Percentiles rank a stretch among this genome's conserved stretches.
Evolutionary conservation across 768 basidiomycete genomes (phyloP).

Genomic region (Suillus variegatus): DNA sequence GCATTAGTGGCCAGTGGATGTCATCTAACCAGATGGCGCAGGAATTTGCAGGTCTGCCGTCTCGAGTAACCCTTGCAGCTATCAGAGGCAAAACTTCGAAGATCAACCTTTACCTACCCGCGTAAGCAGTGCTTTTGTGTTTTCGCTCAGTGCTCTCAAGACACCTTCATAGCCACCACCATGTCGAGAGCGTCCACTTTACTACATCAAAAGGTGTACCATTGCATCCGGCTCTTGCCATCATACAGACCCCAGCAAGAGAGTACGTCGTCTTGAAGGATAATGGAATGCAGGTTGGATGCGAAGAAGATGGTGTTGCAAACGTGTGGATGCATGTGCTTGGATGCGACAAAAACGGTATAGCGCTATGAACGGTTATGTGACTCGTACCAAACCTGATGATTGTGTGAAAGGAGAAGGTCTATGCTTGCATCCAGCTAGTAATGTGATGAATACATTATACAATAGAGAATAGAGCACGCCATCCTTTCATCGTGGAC

Average conservation of each 20-base stretch:
- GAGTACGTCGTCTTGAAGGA: constrained; percentile 72
- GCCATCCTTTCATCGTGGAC: background rate
- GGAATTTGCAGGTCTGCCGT: constrained; percentile 57
- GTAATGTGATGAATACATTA: background rate
- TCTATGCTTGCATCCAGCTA: no score
- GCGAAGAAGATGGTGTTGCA: constrained; percentile 72
- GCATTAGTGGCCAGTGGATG: constrained; percentile 72
- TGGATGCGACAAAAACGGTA: constrained; percentile 38
- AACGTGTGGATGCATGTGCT: constrained; percentile 62
- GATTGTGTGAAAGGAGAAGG: no score
- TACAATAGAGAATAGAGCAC: background rate
- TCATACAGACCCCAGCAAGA: constrained; percentile 67
- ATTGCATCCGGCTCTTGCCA: constrained; percentile 65
- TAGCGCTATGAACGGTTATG: no score
- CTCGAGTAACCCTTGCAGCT: constrained; percentile 5
- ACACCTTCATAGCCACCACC: constrained; percentile 23
- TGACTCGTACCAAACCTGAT: no score
- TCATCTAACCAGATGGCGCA: constrained; percentile 70
- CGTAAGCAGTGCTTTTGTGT: constrained; percentile 40
- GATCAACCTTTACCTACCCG: constrained; percentile 65
- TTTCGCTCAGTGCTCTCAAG: background rate
- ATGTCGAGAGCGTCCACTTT: constrained; percentile 77
- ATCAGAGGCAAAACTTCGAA: constrained; percentile 23
- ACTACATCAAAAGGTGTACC: constrained; percentile 38
- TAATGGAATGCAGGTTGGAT: constrained; percentile 77